These are phyloP conservation scores for Microthlaspi erraticum DNA, from an alignment of 345 rosid species.

Conservation along the genomic window DNA sequence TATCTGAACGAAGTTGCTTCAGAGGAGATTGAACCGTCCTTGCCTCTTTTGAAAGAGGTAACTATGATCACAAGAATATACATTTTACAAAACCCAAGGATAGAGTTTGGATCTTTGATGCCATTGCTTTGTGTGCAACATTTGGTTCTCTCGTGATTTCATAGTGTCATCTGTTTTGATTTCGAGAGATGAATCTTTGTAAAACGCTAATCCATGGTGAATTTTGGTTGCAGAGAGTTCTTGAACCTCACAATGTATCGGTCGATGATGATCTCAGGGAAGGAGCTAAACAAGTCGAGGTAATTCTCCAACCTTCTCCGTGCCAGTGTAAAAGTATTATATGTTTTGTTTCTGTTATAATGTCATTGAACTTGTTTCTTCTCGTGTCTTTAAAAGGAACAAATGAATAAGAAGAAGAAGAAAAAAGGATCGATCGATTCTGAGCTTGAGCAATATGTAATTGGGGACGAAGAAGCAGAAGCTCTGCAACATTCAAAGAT, in stretches of 20 bases:
- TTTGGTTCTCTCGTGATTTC: background rate
- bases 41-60: conserved; percentile 77
- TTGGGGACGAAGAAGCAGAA: conserved; percentile 64
- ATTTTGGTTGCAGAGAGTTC: conserved; percentile 53
- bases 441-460: conserved; percentile 66
- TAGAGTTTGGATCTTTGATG: conserved; percentile 5
- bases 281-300: conserved; percentile 88
- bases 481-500: conserved; percentile 67
- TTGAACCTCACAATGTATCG: conserved; percentile 71
- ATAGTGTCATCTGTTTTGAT: conserved; percentile 16
- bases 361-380: conserved; percentile 58
- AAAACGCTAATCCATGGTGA: conserved; percentile 11
- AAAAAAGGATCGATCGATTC: conserved; percentile 57
- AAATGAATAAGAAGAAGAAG: conserved; percentile 60
- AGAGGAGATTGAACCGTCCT: conserved; percentile 56
- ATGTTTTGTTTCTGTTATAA: conserved; percentile 40
- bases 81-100: conserved; percentile 13
- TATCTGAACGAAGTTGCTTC: conserved; percentile 64
- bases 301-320: conserved; percentile 30
- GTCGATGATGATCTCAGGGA: conserved; percentile 85
- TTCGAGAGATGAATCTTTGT: conserved; percentile 8
- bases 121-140: conserved; percentile 4
- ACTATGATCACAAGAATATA: conserved; percentile 15
- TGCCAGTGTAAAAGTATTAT: background rate
- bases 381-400: conserved; percentile 50